phyloP scores from a whole-genome alignment of 192 early-diverging fungal species.

The Umbelopsis vinacea region DNA sequence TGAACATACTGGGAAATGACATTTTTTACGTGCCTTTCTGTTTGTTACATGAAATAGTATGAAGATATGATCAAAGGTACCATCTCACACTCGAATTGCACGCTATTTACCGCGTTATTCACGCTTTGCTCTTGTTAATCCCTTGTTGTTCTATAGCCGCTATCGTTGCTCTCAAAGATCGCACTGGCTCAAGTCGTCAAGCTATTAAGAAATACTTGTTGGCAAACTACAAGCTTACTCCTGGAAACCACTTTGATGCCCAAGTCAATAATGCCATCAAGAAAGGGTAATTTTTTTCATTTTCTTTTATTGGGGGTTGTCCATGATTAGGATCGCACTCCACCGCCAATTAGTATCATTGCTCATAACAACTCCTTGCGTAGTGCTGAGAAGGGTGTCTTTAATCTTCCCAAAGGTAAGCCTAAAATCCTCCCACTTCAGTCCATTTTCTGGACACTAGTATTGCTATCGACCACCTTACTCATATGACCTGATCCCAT shows the following conservation, averaged over 20 bases:
- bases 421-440: neutral
- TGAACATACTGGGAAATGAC: constrained; percentile 20
- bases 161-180: constrained; percentile 66
- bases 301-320: neutral
- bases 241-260: constrained; percentile 54
- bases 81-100: constrained; percentile 1
- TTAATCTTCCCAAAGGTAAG: constrained; percentile 68
- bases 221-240: constrained; percentile 68
- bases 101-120: constrained; percentile 14
- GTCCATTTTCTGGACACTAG: neutral
- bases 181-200: constrained; percentile 73
- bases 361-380: constrained; percentile 20
- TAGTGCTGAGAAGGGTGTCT: constrained; percentile 64
- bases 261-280: constrained; percentile 70
- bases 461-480: constrained; percentile 8
- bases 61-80: constrained; percentile 42
- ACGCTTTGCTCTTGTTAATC: neutral
- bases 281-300: constrained; percentile 24
- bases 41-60: constrained; percentile 29
- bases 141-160: constrained; percentile 41
- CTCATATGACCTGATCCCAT: constrained; percentile 20
- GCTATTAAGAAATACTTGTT: constrained; percentile 82
- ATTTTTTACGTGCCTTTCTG: neutral
- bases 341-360: neutral
- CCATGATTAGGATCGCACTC: no score